Percentiles rank a stretch among this genome's conserved stretches.
phyloP scores from a whole-genome alignment of 2,329 filamentous ascomycete species.

The Hypoxylon sp. region DNA sequence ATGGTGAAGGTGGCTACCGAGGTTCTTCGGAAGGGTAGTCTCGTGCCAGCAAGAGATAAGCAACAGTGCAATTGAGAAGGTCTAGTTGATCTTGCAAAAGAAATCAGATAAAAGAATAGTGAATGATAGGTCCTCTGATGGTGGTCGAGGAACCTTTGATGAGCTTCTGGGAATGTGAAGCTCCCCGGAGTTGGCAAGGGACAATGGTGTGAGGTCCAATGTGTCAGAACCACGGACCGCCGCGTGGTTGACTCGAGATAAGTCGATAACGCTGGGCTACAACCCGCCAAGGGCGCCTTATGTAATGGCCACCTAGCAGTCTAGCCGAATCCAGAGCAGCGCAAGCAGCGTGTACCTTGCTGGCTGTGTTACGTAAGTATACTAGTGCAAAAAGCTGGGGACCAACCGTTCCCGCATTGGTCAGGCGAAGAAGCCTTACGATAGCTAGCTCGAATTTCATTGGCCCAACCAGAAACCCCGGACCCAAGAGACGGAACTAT shows the following conservation, averaged over 20 bases:
- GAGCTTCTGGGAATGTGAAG: conserved; percentile 36
- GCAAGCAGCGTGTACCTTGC: conserved; percentile 24
- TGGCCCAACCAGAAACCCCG: conserved; percentile 31
- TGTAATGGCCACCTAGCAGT: conserved; percentile 28
- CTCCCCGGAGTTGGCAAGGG: conserved; percentile 26
- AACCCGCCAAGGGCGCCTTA: conserved; percentile 18
- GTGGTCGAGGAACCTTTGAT: conserved; percentile 29
- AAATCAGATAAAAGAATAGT: conserved; percentile 16
- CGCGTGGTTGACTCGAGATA: conserved; percentile 30
- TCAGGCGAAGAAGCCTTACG: conserved; percentile 39
- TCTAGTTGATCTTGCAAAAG: not conserved
- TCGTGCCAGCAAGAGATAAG: conserved; percentile 31
- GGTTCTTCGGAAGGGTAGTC: conserved; percentile 9
- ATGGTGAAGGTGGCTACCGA: conserved; percentile 62
- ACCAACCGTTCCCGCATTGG: conserved; percentile 27
- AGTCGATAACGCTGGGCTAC: conserved; percentile 30
- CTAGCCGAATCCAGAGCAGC: conserved; percentile 18
- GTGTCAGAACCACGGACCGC: conserved; percentile 28
- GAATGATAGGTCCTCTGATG: conserved; percentile 3
- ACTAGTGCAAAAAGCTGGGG: conserved; percentile 12
- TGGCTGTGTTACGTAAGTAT: not conserved
- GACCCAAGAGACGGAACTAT: conserved; percentile 31
- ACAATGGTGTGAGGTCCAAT: conserved; percentile 9
- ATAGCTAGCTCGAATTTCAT: conserved; percentile 30
- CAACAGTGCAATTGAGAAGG: conserved; percentile 18